Base-by-base conservation (phyloP, 2,329 filamentous ascomycete species). In the Colletotrichum camelliae region DNA sequence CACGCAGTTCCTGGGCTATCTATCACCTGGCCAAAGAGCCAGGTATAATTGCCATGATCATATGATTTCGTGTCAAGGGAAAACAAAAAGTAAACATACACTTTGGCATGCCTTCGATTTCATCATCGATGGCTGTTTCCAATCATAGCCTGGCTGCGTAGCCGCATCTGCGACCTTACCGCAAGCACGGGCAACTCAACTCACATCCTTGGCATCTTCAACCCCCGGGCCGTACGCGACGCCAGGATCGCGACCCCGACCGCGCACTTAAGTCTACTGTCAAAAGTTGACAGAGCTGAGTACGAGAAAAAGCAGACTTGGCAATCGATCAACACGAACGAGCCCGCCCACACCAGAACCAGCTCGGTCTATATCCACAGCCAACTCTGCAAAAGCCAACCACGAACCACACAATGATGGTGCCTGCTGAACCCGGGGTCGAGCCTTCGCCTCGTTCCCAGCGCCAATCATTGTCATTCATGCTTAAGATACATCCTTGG, bases 11-110 rank as follows among this genome's bases (percentile, higher is more conserved):
- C 3, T n/a, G 39, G 18, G 5, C 39, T 43, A 43, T 10, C 39
- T 43, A 43, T 10, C 10, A 43, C 39, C 39, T n/a, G 39, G 5
- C 18, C 39, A n/a, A 43, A 43, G 5, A 43, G 39, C 39, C 9
- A 43, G n/a, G 39, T 18, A 16, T 10, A 7, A 29, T 57, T 29
- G 8, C 4, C 52, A 29, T 3, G 2, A n/a, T 18, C 0, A 13
- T 3, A 0, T 48, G 43, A 1, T 4, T 1, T 48, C n/a, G 9
- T 4, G 43, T 13, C 10, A n/a, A 48, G n/a, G 12, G 43, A 5
- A 13, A 48, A 10, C 10, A 48, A 21, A 48, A 21, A 21, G 2
- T 12, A 12, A 21, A 21, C 10, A 18, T 21, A 7, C n/a, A 2
- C 1, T 21, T 13, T 12, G 1, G 2, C 43, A 21, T 48, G 18